Conservation (phyloP, 257 asterid genomes). For the Linderniella brevidens region DNA sequence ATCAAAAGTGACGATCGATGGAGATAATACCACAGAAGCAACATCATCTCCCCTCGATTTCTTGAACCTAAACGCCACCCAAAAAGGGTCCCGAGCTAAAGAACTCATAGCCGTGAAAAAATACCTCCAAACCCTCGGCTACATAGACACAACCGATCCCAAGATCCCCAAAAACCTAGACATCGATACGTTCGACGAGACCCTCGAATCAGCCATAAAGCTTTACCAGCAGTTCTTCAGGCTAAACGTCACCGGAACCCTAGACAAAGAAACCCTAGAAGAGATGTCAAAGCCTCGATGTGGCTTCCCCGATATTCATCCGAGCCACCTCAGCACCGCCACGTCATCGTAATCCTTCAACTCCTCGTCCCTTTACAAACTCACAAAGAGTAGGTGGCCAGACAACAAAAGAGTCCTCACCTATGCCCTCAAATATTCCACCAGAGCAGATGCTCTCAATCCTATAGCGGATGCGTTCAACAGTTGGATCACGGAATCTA, state of each 20-base stretch:
- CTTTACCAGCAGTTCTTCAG: conserved; percentile 12
- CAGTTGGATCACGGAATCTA: too few relatives aligned
- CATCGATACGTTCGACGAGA: conserved; percentile 10
- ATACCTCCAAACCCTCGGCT: conserved; percentile 14
- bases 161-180: background rate
- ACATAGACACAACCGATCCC: background rate
- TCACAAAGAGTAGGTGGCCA: conserved; percentile 8
- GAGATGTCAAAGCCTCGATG: conserved; percentile 11
- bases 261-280: conserved; percentile 11
- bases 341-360: background rate
- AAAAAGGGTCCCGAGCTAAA: conserved; percentile 5
- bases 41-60: conserved; percentile 5
- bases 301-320: conserved; percentile 10
- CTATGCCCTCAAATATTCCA: too few relatives aligned
- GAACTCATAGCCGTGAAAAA: conserved; percentile 9
- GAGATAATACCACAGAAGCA: background rate
- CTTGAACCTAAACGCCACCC: conserved; percentile 8
- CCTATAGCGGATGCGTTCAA: too few relatives aligned
- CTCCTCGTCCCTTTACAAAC: conserved; percentile 11
- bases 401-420: too few relatives aligned
- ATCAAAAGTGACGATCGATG: too few relatives aligned
- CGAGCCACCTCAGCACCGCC: background rate
- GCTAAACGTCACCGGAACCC: conserved; percentile 6
- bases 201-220: conserved; percentile 9
- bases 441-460: too few relatives aligned